A percentile compares a stretch with the other conserved stretches of the same genome.
These are phyloP conservation scores for Penicillium paxilli DNA, from an alignment of 495 filamentous ascomycete species.

Conservation along the genomic window DNA sequence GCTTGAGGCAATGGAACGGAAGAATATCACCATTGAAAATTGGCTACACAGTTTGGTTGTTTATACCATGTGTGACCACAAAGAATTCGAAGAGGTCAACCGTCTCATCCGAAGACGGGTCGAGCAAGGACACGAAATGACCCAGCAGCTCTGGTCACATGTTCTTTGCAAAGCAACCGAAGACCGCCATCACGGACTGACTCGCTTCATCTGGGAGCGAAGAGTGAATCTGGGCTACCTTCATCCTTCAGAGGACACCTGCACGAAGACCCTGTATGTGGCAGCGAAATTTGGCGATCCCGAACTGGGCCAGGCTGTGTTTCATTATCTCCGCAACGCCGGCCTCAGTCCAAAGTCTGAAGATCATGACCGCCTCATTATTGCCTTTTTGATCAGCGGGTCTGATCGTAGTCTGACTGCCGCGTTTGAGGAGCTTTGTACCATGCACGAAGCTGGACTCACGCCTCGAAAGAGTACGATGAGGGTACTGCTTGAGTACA, in stretches of 20 bases:
- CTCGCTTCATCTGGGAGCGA: conserved; percentile 62
- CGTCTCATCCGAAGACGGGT: conserved; percentile 59
- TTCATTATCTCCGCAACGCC: conserved; percentile 42
- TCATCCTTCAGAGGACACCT: conserved; percentile 63
- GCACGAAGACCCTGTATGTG: conserved; percentile 64
- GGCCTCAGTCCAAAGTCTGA: conserved; percentile 52
- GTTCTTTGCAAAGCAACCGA: conserved; percentile 68
- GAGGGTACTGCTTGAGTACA: conserved; percentile 51
- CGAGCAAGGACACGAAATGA: conserved; percentile 45
- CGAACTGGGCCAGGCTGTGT: conserved; percentile 49
- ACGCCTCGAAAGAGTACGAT: conserved; percentile 54
- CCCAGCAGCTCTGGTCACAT: conserved; percentile 60
- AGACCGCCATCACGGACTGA: conserved; percentile 52
- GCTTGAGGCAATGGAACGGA: conserved; percentile 62
- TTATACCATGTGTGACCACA: conserved; percentile 64
- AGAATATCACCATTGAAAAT: conserved; percentile 52
- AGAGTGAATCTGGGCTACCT: conserved; percentile 58
- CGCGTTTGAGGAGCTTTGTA: conserved; percentile 61
- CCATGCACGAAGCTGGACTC: conserved; percentile 65
- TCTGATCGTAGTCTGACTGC: conserved; percentile 41
- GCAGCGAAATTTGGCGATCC: conserved; percentile 67
- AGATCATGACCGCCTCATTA: conserved; percentile 77
- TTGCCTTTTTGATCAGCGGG: conserved; percentile 59
- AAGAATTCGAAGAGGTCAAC: conserved; percentile 75
- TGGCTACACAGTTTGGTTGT: conserved; percentile 80